phyloP scores from a whole-genome alignment of 164 flowering plant genomes.

The Cinnamomum micranthum region DNA sequence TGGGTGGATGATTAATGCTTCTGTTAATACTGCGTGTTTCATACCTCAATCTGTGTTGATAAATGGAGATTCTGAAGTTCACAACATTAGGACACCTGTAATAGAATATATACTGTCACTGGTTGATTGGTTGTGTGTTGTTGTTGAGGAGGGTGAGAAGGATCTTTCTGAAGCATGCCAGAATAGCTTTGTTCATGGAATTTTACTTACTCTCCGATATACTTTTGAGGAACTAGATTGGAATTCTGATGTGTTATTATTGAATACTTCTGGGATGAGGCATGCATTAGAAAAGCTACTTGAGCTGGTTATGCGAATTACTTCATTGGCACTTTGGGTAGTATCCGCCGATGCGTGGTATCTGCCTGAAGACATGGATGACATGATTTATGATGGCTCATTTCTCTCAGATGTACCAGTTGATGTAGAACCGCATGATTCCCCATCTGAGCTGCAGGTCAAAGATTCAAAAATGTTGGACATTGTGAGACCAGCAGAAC shows the following conservation, averaged over 20 bases:
- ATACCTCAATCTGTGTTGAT: constrained; percentile 22
- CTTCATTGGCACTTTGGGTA: constrained; percentile 92
- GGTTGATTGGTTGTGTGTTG: constrained; percentile 67
- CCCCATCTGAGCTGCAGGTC: constrained; percentile 30
- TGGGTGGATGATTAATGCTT: constrained; percentile 67
- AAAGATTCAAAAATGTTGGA: constrained; percentile 23
- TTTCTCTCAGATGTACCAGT: constrained; percentile 37
- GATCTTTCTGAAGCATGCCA: constrained; percentile 89
- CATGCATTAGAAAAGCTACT: constrained; percentile 57
- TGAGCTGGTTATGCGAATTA: constrained; percentile 71
- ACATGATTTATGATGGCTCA: constrained; percentile 54
- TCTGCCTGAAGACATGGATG: constrained; percentile 86
- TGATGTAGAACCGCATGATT: constrained; percentile 26
- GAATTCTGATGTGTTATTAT: constrained; percentile 62
- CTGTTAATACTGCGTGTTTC: constrained; percentile 39
- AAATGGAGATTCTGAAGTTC: constrained; percentile 22
- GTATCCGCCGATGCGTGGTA: constrained; percentile 97
- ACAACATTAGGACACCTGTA: constrained; percentile 36
- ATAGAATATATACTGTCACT: constrained; percentile 66
- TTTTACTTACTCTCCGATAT: constrained; percentile 81
- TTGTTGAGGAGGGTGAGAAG: constrained; percentile 75
- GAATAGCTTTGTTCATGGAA: constrained; percentile 96
- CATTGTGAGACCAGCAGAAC: constrained; percentile 46
- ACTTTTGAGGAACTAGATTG: constrained; percentile 96
- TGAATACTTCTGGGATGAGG: constrained; percentile 57